Base-by-base conservation (phyloP, 768 basidiomycete species). In the Hirschioporus abietinus region DNA sequence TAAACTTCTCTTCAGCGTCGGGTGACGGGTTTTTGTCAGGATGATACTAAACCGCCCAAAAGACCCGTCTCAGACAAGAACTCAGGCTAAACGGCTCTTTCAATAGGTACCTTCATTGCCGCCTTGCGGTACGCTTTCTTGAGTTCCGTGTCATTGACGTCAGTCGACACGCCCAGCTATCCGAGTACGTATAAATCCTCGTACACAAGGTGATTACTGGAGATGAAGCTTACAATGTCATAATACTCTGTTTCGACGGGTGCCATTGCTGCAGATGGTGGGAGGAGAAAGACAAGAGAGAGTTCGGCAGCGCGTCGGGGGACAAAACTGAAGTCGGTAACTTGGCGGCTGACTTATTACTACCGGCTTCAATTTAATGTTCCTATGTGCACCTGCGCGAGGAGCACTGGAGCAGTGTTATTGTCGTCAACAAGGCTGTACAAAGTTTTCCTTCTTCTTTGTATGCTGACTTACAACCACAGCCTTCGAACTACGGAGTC, bases 1-100 rank as follows among this genome's bases (percentile, higher is more conserved):
- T 96, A 82, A 99, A 99, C 81, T 89, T 95, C 75, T 92, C 90
- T 75, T 95, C 95, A 0, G 96, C 97, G 72, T 94, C 93, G n/a
- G 88, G 84, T 4, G 93, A 91, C 7, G 87, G 84, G 73, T 98
- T 98, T 84, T 96, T 97, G 79, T 97, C 96, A 5, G 95, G 96
- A 75, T 97, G 95, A 75, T 89, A 96, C 92, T 95, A 70, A 35
- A 67, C 59, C 67, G 30, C 61, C 57, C 35, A 64, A 30, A 66
- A 63, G 58, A 59, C 65, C 52, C 64, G 25, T 58, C 7, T 60
- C 63, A 24, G 27, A 65, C 30, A 66, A 60, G 57, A 65, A 63
- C 30, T 62, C 60, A 66, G 18, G 1, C 20, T 35, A 30, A 66
- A 61, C 1, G 34, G 8, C 24, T 66, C 35, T 66, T 63, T 5